Evolutionary conservation across 257 asterid genomes (phyloP), one percentile per base, ranked within the genome.

Genomic region (Voacanga thouarsii): DNA sequence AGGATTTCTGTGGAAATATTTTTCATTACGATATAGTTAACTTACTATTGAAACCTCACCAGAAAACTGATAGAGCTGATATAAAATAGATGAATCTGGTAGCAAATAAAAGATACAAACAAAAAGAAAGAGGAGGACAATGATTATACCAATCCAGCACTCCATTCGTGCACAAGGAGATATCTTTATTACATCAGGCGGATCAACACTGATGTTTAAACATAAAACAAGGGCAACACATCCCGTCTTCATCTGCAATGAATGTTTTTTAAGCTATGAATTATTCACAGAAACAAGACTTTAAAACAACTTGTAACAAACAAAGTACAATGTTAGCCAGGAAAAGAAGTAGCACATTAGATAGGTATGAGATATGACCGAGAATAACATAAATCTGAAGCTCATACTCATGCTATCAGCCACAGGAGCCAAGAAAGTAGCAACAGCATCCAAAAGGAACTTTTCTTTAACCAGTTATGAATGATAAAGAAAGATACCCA

Each of bases 121-220:
- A 63, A 80, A 77, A 68, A 41, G 30, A 4, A 28, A 79, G 47
- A 79, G 73, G 78, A 82, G 74, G 77, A 82, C 63, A 80, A 72
- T 53, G 80, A 80, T 68, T 75, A 80, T 93, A 96, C 99, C 99
- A 66, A 93, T 92, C 99, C 98, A 96, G 88, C 98, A 96, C 83
- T 96, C 99, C 97, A 96, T 89, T 73, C 99, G 92, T 60, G 99
- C 98, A 90, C 99, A 93, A 82, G 99, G 98, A 78, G 99, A 90
- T 83, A 96, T 96, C 96, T 96, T 96, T 84, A 96, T 93, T 30
- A 96, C 98, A 89, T 96, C 98, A 80, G 99, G 99, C 41, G 99
- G 99, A 80, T 96, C 98, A 65, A 96, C 95, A 49, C 94, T 88
- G 82, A 93, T 93, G 91, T 96, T 96, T 86, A 96, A 86, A 86